Evolutionary conservation across 164 flowering plant species (phyloP), one percentile per base, ranked within the genome.

Genomic region (Echeveria elegans): DNA sequence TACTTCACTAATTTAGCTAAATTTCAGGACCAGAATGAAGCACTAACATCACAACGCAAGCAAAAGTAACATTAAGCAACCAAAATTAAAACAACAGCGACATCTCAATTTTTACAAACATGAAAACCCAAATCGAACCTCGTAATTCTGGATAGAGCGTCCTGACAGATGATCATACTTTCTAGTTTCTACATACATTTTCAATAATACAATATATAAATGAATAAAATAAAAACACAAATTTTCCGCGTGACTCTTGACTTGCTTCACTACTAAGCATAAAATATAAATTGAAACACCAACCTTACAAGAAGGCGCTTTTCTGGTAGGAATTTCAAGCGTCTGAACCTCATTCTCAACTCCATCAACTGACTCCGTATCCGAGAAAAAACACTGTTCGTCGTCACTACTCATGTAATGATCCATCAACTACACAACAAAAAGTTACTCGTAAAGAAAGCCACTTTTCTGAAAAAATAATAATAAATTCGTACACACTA

Each of bases 271-370:
- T 26, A 10, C 31, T 24, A 30, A 10, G n/a, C 34, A 9, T 15
- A 32, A 18, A 63, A 63, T 5, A 1, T 31, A 32, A 24, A n/a
- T 6, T 1, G 45, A 21, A 63, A 10, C 66, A 24, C 41, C 12
- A 34, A 63, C 66, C 66, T 37, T 34, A 63, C 66, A 36, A 1
- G 43, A 23, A 63, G 66, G 45, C 19, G 41, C 45, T 21, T 63
- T 63, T 63, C 16, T 34, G 29, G 18, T 21, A 7, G 47, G 16
- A 2, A 63, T 36, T n/a, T 32, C 41, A 63, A 40, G 18, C 26
- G 36, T 47, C 26, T 36, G 21, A 11, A 34, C 66, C 18, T 63
- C 29, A 18, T 63, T 63, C 11, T 63, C 66, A 34, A 36, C 15
- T 63, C 45, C 66, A 37, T 32, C 66, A n/a, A 36, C 41, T 7